Evolutionary conservation across 169 alveolate species (phyloP).

Genomic region (Eimeria sp.): DNA sequence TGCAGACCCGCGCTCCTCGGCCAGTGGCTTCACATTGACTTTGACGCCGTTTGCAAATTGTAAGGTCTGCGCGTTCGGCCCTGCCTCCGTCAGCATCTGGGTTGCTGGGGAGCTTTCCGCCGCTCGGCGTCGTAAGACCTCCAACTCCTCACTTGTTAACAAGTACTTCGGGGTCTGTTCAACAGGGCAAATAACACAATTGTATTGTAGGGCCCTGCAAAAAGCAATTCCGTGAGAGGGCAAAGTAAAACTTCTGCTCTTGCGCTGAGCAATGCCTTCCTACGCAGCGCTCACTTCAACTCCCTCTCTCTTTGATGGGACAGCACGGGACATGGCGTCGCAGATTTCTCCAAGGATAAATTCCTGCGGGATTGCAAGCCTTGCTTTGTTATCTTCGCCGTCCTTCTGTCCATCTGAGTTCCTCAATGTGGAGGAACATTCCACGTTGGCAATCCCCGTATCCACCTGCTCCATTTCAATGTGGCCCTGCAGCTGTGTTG

Average conservation of each 20-base stretch:
- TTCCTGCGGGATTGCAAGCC: slow-evolving; percentile 52
- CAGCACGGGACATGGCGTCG: slow-evolving; percentile 52
- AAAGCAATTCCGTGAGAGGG: background rate
- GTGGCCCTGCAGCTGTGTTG: slow-evolving; percentile 74
- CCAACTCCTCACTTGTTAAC: slow-evolving; percentile 16
- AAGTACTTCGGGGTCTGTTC: slow-evolving; percentile 56
- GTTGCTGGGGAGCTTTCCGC: slow-evolving; percentile 5
- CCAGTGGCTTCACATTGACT: slow-evolving; percentile 56
- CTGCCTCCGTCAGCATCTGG: slow-evolving; percentile 52
- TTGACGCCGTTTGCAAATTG: slow-evolving; percentile 65
- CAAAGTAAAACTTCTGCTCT: background rate
- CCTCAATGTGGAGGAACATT: background rate
- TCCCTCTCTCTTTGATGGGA: background rate
- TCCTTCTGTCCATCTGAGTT: background rate
- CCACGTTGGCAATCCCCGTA: background rate
- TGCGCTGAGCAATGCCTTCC: background rate
- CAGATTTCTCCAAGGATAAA: slow-evolving; percentile 38
- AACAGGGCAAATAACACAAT: background rate
- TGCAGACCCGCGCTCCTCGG: slow-evolving; percentile 78
- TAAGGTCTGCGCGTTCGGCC: slow-evolving; percentile 40
- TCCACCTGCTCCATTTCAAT: slow-evolving; percentile 28
- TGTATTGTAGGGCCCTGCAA: background rate
- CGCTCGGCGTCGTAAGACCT: background rate
- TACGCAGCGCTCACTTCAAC: slow-evolving; percentile 49
- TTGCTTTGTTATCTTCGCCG: background rate